These are phyloP conservation scores for Fusarium anguioides DNA, from an alignment of 2,329 filamentous ascomycete genomes.

Conservation along the genomic window DNA sequence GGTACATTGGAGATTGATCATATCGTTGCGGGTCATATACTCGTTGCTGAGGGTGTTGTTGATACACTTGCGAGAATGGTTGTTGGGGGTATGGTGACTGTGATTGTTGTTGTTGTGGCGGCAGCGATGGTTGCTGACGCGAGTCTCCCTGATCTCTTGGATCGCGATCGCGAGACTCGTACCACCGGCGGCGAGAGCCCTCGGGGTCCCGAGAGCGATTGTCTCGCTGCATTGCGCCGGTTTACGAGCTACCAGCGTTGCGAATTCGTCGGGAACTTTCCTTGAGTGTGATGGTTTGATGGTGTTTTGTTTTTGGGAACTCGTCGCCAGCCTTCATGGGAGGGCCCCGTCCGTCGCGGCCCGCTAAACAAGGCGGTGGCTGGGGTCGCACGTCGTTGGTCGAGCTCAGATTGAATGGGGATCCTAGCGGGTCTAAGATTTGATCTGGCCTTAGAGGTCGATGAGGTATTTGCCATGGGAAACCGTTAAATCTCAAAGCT, in stretches of 20 bases:
- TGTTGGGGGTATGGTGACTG: conserved; percentile 32
- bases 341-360: conserved; percentile 42
- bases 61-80: conserved; percentile 27
- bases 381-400: conserved; percentile 44
- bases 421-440: conserved; percentile 38
- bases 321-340: conserved; percentile 40
- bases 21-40: conserved; percentile 33
- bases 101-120: conserved; percentile 32
- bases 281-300: conserved; percentile 38
- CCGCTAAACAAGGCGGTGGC: conserved; percentile 48
- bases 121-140: conserved; percentile 34
- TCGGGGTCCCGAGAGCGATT: conserved; percentile 67
- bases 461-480: conserved; percentile 7
- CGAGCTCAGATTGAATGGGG: conserved; percentile 27
- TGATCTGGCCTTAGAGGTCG: conserved; percentile 36
- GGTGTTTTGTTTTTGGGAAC: conserved; percentile 48
- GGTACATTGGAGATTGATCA: conserved; percentile 37
- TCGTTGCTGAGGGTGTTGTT: conserved; percentile 29
- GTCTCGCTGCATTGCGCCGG: conserved; percentile 63
- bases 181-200: conserved; percentile 62
- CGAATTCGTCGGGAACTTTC: conserved; percentile 29
- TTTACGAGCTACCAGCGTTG: conserved; percentile 39
- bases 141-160: conserved; percentile 47
- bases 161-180: conserved; percentile 50
- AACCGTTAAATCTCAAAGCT: conserved; percentile 14